Base-by-base conservation (phyloP, 2,329 filamentous ascomycete genomes). In the Botryosphaeria dothidea region DNA sequence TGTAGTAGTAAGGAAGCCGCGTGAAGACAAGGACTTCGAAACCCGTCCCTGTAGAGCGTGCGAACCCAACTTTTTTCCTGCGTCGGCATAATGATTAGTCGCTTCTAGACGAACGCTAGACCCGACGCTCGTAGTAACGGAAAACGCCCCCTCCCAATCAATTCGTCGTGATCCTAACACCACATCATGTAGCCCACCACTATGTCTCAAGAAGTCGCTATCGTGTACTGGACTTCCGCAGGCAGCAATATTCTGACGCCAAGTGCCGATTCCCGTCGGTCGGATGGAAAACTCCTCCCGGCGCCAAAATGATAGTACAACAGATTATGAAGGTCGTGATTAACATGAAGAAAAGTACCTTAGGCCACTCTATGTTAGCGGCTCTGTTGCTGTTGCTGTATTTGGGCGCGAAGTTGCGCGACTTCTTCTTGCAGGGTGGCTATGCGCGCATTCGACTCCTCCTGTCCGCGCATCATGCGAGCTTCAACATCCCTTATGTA, bases 401-500 rank as follows among this genome's bases (percentile, higher is more conserved):
- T 31, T 36, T 67, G 65, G 34, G 52, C 48, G 29, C 57, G 51
- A 45, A 66, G 45, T 38, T 56, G 56, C 70, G 69, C 75, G 38
- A 83, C 74, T 68, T 84, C 81, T 51, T 78, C 78, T 67, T 82
- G 77, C 69, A 83, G 66, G 8, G 76, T 73, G 8, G 73, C 71
- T 49, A 83, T 81, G 56, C 78, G 77, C 57, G 78, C 70, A 63
- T 81, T 79, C 67, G 83, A 79, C 65, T 83, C 82, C 69, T 83
- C 80, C 65, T 80, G 77, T 75, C 80, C 81, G 27, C 77, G 71
- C 19, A 75, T 73, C 73, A 83, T 79, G 19, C 79, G 75, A 36
- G 71, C 85, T 72, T 94, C 91, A 57, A 94, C 80, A 19, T 83
- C 84, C 65, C 92, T 88, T 36, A 93, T 86, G 71, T 92, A 92